Conservation (phyloP, 2,329 filamentous ascomycete genomes). For the Trichothecium sympodiale region DNA sequence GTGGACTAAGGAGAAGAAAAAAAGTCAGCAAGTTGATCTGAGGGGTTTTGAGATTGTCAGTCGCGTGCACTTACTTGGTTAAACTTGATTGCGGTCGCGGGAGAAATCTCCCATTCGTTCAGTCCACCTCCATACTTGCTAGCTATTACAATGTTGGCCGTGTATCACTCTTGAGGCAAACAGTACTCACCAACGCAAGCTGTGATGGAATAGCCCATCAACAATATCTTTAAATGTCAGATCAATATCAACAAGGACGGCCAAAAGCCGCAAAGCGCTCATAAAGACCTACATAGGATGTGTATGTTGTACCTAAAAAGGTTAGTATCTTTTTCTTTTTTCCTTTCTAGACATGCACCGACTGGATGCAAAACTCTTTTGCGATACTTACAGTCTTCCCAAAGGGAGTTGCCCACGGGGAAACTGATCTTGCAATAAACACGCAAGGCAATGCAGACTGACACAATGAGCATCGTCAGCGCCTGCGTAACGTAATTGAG, state of each 20-base stretch:
- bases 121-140: slow-evolving; percentile 22
- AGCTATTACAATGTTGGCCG: slow-evolving; percentile 8
- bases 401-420: slow-evolving; percentile 7
- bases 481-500: slow-evolving; percentile 16
- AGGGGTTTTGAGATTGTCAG: neutral
- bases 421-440: slow-evolving; percentile 13
- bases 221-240: slow-evolving; percentile 11
- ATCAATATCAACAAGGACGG: no score
- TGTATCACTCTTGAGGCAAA: no score
- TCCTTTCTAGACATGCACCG: no score
- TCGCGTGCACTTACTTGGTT: slow-evolving; percentile 16
- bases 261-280: no score
- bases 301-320: slow-evolving; percentile 9
- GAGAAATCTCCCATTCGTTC: slow-evolving; percentile 20
- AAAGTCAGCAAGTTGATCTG: neutral
- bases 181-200: slow-evolving; percentile 12
- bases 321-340: neutral
- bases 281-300: slow-evolving; percentile 10
- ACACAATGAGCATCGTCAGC: slow-evolving; percentile 14
- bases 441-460: slow-evolving; percentile 14
- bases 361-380: no score
- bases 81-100: slow-evolving; percentile 17
- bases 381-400: slow-evolving; percentile 16
- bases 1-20: slow-evolving; percentile 17
- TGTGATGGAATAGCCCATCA: slow-evolving; percentile 16